Evolutionary conservation across 768 basidiomycete species (phyloP).

Genomic region (Hypsizygus marmoreus): DNA sequence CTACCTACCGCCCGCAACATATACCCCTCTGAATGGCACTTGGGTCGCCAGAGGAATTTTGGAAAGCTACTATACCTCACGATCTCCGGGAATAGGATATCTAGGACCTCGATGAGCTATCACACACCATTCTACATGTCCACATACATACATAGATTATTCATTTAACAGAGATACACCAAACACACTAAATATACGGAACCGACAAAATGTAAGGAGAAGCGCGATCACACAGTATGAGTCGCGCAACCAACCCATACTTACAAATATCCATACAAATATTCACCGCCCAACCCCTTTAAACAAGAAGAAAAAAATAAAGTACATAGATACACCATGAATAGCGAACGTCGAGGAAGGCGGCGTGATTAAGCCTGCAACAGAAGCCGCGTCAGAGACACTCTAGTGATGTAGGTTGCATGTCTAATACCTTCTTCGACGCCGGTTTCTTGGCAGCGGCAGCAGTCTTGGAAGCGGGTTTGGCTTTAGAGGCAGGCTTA

Average conservation of each 20-base stretch:
- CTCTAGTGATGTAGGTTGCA: no score
- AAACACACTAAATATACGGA: no score
- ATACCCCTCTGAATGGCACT: not conserved
- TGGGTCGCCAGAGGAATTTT: not conserved
- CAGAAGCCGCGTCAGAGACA: no score
- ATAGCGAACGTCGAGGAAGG: not conserved
- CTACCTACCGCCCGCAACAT: not conserved
- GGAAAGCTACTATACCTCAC: not conserved
- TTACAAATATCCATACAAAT: not conserved
- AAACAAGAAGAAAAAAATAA: not conserved
- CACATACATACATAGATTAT: not conserved
- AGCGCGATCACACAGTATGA: not conserved
- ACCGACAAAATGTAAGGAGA: no score
- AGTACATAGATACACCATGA: not conserved
- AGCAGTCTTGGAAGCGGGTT: constrained; percentile 24
- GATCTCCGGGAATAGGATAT: no score
- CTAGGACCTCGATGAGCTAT: not conserved
- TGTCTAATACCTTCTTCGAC: constrained; percentile 22
- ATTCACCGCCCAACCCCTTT: no score
- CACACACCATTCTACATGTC: not conserved
- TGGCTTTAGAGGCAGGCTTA: constrained; percentile 27
- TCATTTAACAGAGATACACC: not conserved
- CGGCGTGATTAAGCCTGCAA: not conserved
- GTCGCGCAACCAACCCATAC: not conserved
- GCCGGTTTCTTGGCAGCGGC: constrained; percentile 22